Conservation (phyloP, 495 filamentous ascomycete genomes). For the Hypomontagnella monticulosa region DNA sequence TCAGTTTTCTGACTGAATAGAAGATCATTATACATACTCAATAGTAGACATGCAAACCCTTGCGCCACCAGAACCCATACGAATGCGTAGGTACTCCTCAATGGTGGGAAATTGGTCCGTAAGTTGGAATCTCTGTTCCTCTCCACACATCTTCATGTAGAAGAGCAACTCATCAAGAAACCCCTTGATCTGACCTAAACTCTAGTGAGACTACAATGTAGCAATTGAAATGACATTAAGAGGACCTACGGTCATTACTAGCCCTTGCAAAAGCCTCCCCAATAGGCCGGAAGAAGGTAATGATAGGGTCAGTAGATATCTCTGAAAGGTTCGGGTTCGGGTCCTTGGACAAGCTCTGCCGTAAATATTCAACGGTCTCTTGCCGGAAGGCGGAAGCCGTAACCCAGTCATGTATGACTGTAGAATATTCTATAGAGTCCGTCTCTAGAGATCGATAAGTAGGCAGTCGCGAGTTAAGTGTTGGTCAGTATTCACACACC, state of each 20-base stretch:
- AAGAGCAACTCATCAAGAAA: conserved; percentile 12
- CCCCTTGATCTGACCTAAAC: conserved; percentile 9
- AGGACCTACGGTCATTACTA: conserved; percentile 14
- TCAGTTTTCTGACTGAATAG: neutral
- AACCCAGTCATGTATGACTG: conserved; percentile 11
- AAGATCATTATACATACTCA: conserved; percentile 6
- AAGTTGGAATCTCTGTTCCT: conserved; percentile 12
- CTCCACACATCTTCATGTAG: conserved; percentile 13
- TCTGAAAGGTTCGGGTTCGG: neutral
- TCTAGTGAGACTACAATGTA: neutral
- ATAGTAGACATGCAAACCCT: conserved; percentile 13
- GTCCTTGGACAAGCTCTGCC: conserved; percentile 4
- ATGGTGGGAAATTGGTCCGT: conserved; percentile 13
- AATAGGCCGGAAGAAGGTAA: conserved; percentile 9
- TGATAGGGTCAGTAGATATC: conserved; percentile 10
- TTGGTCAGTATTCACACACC: neutral
- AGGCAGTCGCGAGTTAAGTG: neutral
- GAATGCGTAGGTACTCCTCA: conserved; percentile 13
- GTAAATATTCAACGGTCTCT: conserved; percentile 16
- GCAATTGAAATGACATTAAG: neutral
- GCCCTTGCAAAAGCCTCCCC: conserved; percentile 13
- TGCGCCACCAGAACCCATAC: conserved; percentile 6
- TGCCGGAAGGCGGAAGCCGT: conserved; percentile 12
- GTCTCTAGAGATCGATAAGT: conserved; percentile 15
- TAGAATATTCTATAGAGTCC: conserved; percentile 20